A percentile compares a stretch with the other conserved stretches of the same genome.
These are phyloP conservation scores for Polyplosphaeria fusca DNA, from an alignment of 495 filamentous ascomycete species.

Conservation along the genomic window DNA sequence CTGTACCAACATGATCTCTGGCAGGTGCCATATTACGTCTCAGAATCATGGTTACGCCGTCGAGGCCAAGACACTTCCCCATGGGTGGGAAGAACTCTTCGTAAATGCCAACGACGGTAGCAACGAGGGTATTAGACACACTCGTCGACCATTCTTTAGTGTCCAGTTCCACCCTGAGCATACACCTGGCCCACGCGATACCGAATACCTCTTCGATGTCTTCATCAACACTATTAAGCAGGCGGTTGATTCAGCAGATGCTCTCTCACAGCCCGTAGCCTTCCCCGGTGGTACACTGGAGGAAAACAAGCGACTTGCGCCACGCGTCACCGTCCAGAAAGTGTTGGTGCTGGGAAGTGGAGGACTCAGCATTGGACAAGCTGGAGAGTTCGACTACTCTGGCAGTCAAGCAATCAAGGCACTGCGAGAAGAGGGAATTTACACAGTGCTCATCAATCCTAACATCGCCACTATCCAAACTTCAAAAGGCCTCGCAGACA, in stretches of 20 bases:
- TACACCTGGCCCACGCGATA: slow-evolving; percentile 92
- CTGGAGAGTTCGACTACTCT: slow-evolving; percentile 98
- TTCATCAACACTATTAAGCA: slow-evolving; percentile 82
- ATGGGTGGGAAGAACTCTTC: slow-evolving; percentile 86
- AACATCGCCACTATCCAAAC: slow-evolving; percentile 99
- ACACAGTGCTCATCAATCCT: slow-evolving; percentile 94
- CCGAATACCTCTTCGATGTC: slow-evolving; percentile 93
- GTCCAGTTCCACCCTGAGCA: slow-evolving; percentile 99
- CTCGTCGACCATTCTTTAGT: slow-evolving; percentile 85
- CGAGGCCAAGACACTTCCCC: slow-evolving; percentile 68
- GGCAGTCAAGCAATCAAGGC: slow-evolving; percentile 91
- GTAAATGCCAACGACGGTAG: slow-evolving; percentile 97
- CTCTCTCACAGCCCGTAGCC: slow-evolving; percentile 65
- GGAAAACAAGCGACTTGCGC: slow-evolving; percentile 72
- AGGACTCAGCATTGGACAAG: slow-evolving; percentile 92
- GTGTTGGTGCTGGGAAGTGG: slow-evolving; percentile 90
- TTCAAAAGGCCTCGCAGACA: slow-evolving; percentile 90
- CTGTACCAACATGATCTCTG: slow-evolving; percentile 89
- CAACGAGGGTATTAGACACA: slow-evolving; percentile 94
- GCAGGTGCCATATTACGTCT: slow-evolving; percentile 96
- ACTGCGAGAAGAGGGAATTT: slow-evolving; percentile 94
- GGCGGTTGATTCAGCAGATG: slow-evolving; percentile 56
- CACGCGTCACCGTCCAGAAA: slow-evolving; percentile 84
- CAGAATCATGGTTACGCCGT: slow-evolving; percentile 98
- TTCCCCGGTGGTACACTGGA: slow-evolving; percentile 81